Percentiles rank a stretch among this genome's conserved stretches.
These are phyloP conservation scores for Epithemia pelagica DNA, from an alignment of 108 stramenopile genomes.

Conservation along the genomic window DNA sequence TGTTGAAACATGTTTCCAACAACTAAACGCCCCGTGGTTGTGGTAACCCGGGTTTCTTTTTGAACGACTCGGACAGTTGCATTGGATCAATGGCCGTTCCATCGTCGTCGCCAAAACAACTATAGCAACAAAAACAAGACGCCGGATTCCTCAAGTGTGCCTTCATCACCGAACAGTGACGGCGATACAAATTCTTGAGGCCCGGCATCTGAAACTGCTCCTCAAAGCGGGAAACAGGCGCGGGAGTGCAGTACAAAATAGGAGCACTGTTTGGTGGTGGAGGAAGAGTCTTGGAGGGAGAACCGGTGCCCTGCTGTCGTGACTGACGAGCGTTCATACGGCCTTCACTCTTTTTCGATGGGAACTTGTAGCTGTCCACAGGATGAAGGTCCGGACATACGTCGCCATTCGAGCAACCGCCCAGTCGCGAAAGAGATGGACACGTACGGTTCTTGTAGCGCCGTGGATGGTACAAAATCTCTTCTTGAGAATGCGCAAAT, in stretches of 20 bases:
- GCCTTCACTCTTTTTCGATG: constrained; percentile 27
- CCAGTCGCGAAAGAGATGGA: constrained; percentile 13
- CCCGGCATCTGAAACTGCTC: constrained; percentile 61
- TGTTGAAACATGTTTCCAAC: neutral
- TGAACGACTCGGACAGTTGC: neutral
- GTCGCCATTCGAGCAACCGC: constrained; percentile 51
- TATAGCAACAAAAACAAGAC: constrained; percentile 18
- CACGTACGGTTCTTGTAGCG: constrained; percentile 63
- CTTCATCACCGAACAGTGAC: constrained; percentile 43
- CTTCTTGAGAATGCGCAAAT: constrained; percentile 72
- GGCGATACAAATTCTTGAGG: constrained; percentile 65
- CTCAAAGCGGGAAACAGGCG: constrained; percentile 71
- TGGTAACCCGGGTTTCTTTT: constrained; percentile 1
- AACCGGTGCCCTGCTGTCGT: constrained; percentile 14
- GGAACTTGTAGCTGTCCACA: constrained; percentile 13
- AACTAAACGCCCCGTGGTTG: neutral
- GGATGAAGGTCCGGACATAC: constrained; percentile 68
- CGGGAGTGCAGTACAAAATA: constrained; percentile 73
- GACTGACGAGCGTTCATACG: constrained; percentile 35
- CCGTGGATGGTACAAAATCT: constrained; percentile 70
- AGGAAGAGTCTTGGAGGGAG: constrained; percentile 19
- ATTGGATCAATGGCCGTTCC: neutral
- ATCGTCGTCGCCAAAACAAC: constrained; percentile 31
- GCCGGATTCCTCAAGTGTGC: constrained; percentile 24
- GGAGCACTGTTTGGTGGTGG: constrained; percentile 33